These are phyloP conservation scores for Ophiostoma triangulosporum DNA, from an alignment of 2,329 filamentous ascomycete species.

Conservation along the genomic window DNA sequence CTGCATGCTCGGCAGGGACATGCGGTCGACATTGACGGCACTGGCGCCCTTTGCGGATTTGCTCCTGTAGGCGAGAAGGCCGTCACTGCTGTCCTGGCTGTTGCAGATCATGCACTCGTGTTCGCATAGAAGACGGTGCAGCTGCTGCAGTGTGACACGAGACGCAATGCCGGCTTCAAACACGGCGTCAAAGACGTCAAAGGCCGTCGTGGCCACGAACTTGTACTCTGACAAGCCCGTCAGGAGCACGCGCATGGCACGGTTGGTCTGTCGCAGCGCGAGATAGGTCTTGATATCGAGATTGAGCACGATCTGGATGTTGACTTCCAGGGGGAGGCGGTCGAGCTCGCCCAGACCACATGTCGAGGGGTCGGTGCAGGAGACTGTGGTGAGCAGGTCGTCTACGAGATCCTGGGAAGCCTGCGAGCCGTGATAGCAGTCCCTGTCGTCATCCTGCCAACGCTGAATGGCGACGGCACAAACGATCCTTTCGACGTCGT, in stretches of 20 bases:
- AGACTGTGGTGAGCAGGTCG: neutral
- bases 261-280: constrained; percentile 5
- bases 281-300: constrained; percentile 5
- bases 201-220: neutral
- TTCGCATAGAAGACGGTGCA: constrained; percentile 2
- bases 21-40: neutral
- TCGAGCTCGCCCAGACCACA: neutral
- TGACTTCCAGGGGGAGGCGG: constrained; percentile 3
- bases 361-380: neutral
- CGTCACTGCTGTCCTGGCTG: neutral
- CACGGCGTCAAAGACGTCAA: constrained; percentile 3
- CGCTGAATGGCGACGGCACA: neutral
- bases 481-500: neutral
- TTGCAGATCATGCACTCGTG: constrained; percentile 9
- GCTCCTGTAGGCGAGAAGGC: neutral
- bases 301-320: neutral
- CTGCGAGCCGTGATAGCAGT: neutral
- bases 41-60: neutral
- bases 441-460: neutral
- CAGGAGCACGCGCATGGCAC: neutral
- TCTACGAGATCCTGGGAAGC: no score
- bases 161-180: constrained; percentile 1
- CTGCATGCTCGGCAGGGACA: neutral
- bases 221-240: constrained; percentile 1
- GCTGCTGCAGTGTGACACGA: constrained; percentile 1